Percentiles rank a stretch among this genome's conserved stretches.
These are phyloP conservation scores for Neonectria coccinea DNA, from an alignment of 2,329 filamentous ascomycete genomes.

Conservation along the genomic window DNA sequence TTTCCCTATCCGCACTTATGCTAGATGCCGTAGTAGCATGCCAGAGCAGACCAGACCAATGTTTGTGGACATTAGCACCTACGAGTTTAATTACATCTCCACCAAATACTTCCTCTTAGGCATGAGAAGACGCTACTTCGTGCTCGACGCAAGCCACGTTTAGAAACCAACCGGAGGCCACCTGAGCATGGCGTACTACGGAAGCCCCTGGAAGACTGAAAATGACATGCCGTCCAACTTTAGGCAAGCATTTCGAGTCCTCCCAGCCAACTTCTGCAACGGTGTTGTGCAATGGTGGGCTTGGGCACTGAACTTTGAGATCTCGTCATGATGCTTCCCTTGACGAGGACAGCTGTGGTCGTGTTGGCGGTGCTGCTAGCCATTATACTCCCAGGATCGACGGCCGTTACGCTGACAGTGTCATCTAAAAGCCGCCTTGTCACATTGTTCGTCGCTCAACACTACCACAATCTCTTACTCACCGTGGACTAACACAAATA, in stretches of 20 bases:
- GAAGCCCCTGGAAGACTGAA: not conserved
- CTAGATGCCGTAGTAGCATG: too few species aligned
- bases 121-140: not conserved
- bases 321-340: not conserved
- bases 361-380: not conserved
- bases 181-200: not conserved
- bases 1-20: too few species aligned
- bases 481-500: not conserved
- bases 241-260: not conserved
- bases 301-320: not conserved
- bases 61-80: not conserved
- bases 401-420: conserved; percentile 35
- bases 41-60: not conserved
- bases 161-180: not conserved
- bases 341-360: not conserved
- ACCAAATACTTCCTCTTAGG: not conserved
- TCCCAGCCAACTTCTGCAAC: not conserved
- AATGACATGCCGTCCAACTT: not conserved
- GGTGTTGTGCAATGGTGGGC: not conserved
- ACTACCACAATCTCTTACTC: not conserved
- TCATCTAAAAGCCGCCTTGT: not conserved
- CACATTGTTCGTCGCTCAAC: not conserved
- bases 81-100: not conserved
- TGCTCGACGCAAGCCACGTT: not conserved
- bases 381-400: not conserved